Evolutionary conservation across 345 rosid genomes (phyloP).

Genomic region (Boechera retrofracta): DNA sequence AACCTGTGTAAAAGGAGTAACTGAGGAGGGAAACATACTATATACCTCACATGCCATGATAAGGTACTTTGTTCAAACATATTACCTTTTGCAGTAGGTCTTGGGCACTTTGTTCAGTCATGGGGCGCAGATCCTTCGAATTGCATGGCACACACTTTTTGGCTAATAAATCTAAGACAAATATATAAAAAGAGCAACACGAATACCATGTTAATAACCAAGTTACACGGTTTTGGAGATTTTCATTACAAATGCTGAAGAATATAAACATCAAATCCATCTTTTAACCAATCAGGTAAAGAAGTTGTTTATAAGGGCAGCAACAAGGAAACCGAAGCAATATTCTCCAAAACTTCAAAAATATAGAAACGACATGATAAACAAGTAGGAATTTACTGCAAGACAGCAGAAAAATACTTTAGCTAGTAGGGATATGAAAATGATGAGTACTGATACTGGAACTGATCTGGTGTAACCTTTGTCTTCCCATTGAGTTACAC

Average conservation of each 20-base stretch:
- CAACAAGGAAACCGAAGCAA: constrained; percentile 1
- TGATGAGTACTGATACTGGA: not conserved
- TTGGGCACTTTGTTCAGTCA: constrained; percentile 79
- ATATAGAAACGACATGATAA: not conserved
- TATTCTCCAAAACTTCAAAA: not conserved
- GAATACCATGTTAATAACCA: constrained; percentile 5
- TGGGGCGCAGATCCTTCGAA: constrained; percentile 75
- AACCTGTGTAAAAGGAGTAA: constrained; percentile 50
- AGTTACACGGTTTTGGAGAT: constrained; percentile 17
- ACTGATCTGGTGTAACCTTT: not conserved
- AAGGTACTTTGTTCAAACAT: constrained; percentile 5
- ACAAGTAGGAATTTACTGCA: not conserved
- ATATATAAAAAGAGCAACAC: constrained; percentile 20
- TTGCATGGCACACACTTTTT: constrained; percentile 92
- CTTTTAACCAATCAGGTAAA: constrained; percentile 3
- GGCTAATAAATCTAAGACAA: constrained; percentile 62
- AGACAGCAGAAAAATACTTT: constrained; percentile 5
- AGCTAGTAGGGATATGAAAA: constrained; percentile 19
- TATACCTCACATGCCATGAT: not conserved
- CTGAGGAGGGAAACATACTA: constrained; percentile 3
- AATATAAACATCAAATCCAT: not conserved
- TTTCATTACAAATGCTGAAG: constrained; percentile 6
- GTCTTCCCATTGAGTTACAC: not conserved
- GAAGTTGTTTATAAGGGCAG: not conserved
- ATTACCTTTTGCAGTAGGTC: constrained; percentile 65